phyloP scores from a whole-genome alignment of 805 yeast genomes.

The Yarrowia osloensis region DNA sequence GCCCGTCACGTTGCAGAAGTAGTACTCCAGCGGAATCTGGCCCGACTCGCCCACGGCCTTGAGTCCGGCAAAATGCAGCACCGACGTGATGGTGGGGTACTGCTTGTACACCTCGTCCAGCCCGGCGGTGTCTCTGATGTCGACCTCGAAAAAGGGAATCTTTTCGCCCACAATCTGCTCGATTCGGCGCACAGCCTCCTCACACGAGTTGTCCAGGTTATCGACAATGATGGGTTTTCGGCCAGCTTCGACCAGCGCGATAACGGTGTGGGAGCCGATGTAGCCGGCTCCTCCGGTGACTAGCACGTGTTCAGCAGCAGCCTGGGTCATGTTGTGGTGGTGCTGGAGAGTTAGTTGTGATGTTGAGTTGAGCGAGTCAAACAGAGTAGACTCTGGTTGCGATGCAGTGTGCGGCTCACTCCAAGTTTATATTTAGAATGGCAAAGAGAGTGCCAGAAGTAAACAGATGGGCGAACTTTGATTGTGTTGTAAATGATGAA shows the following conservation, averaged over 20 bases:
- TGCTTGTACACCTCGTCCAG: conserved; percentile 52
- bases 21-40: conserved; percentile 64
- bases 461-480: background rate
- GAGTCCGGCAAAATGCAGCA: conserved; percentile 78
- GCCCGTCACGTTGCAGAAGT: conserved; percentile 67
- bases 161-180: conserved; percentile 54
- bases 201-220: conserved; percentile 64
- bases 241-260: conserved; percentile 49
- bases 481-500: no score
- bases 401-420: background rate
- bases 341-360: background rate
- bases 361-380: background rate
- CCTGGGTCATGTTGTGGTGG: background rate
- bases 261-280: conserved; percentile 78
- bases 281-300: conserved; percentile 90
- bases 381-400: no score
- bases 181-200: conserved; percentile 57
- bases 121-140: conserved; percentile 54
- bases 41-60: conserved; percentile 83
- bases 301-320: conserved; percentile 48
- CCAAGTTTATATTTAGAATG: background rate
- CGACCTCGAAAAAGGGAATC: conserved; percentile 58
- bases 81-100: conserved; percentile 54
- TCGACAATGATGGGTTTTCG: conserved; percentile 73
- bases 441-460: background rate